Conservation (phyloP, 75 land plant species). For the Azolla pinnata region DNA sequence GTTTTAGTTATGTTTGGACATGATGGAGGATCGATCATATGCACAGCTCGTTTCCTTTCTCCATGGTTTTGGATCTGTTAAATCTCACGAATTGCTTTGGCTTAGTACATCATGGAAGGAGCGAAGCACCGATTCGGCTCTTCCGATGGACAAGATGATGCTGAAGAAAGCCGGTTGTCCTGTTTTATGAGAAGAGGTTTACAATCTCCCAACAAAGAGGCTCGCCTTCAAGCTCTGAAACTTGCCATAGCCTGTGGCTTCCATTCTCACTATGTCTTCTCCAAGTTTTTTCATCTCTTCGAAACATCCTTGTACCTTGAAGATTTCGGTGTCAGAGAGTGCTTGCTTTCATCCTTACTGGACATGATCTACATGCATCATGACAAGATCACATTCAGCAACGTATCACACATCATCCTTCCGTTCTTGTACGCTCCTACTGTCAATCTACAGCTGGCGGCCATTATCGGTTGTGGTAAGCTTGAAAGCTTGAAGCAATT, state of each 20-base stretch:
- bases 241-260: conserved; percentile 17
- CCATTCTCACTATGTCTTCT: conserved; percentile 9
- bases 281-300: conserved; percentile 12
- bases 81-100: too few species aligned
- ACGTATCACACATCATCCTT: conserved; percentile 5
- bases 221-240: conserved; percentile 15
- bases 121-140: background rate
- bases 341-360: conserved; percentile 14
- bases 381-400: background rate
- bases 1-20: background rate
- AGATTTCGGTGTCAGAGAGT: conserved; percentile 10
- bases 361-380: conserved; percentile 17
- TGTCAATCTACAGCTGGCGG: conserved; percentile 1
- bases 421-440: conserved; percentile 17
- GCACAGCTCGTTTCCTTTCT: background rate
- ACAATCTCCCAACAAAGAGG: conserved; percentile 12
- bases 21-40: background rate
- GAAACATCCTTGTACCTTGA: conserved; percentile 13
- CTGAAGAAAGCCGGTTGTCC: conserved; percentile 10
- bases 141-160: background rate
- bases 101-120: conserved; percentile 14
- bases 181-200: conserved; percentile 9
- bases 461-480: conserved; percentile 20
- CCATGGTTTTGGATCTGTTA: conserved; percentile 1
- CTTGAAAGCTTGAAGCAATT: too few species aligned